phyloP scores from a whole-genome alignment of 2,329 filamentous ascomycete genomes.

The Fusarium hostae region DNA sequence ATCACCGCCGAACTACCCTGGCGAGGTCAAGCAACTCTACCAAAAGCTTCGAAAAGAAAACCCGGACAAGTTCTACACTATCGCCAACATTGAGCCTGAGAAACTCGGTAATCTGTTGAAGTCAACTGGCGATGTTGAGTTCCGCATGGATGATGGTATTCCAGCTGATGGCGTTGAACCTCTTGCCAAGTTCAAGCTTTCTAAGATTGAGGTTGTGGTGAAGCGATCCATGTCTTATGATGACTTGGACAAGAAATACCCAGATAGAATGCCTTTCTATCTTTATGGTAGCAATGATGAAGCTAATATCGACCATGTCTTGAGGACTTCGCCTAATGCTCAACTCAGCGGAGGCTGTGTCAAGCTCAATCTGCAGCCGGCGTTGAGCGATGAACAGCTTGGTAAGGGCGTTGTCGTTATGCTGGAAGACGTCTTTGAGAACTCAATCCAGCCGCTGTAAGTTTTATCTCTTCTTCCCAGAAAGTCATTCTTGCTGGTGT shows the following conservation, averaged over 20 bases:
- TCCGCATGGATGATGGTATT: not conserved
- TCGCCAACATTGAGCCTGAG: not conserved
- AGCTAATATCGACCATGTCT: not conserved
- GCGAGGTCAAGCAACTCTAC: not conserved
- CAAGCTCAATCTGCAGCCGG: not conserved
- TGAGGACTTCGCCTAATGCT: not conserved
- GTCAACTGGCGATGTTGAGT: not conserved
- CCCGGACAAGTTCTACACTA: not conserved
- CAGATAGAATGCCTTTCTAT: not conserved
- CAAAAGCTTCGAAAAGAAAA: not conserved
- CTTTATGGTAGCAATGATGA: not conserved
- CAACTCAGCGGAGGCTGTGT: not conserved
- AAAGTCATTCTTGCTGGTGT: not conserved
- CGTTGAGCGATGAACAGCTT: not conserved
- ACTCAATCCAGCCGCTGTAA: not conserved
- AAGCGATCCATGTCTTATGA: not conserved
- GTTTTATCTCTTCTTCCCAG: not conserved
- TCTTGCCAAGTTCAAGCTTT: not conserved
- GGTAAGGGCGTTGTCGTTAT: not conserved
- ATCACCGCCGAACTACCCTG: not conserved
- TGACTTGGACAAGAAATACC: not conserved
- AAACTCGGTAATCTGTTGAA: not conserved
- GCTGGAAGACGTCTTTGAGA: not conserved
- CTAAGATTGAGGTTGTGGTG: fast-evolving
- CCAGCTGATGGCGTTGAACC: not conserved